phyloP scores from a whole-genome alignment of 495 filamentous ascomycete genomes.

The Oidiodendron maius region DNA sequence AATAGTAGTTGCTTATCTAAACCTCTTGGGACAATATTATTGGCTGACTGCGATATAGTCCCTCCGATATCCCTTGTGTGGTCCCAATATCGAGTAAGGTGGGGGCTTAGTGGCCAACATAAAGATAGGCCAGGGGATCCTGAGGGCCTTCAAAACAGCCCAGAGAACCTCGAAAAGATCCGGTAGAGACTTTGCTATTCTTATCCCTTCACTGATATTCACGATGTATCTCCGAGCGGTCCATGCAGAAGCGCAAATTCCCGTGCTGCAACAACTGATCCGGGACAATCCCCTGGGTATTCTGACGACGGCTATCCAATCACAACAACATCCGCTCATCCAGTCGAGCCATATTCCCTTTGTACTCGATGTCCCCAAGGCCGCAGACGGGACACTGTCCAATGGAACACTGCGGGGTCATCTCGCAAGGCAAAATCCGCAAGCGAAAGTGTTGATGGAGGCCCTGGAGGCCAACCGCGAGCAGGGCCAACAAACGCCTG shows the following conservation, averaged over 20 bases:
- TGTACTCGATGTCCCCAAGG: constrained; percentile 42
- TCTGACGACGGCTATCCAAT: constrained; percentile 47
- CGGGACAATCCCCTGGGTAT: constrained; percentile 48
- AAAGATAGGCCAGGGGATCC: no score
- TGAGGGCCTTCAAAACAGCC: no score
- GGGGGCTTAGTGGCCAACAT: no score
- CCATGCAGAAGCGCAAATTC: constrained; percentile 38
- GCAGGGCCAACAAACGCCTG: background rate
- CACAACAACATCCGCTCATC: constrained; percentile 34
- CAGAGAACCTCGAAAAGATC: no score
- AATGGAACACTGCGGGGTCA: constrained; percentile 44
- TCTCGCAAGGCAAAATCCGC: constrained; percentile 49
- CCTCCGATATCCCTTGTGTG: no score
- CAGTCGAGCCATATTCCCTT: constrained; percentile 53
- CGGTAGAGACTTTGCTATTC: no score
- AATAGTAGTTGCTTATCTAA: no score
- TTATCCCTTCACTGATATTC: no score
- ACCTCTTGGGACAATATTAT: no score
- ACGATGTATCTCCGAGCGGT: constrained; percentile 45
- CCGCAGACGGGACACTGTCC: constrained; percentile 18
- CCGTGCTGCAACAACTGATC: constrained; percentile 39
- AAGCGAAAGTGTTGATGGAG: constrained; percentile 50
- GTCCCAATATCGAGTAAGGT: no score
- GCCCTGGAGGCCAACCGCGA: constrained; percentile 6
- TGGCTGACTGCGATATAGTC: no score